Conservation (phyloP, 352 stramenopile species). For the Globisporangium cylindrosporum region DNA sequence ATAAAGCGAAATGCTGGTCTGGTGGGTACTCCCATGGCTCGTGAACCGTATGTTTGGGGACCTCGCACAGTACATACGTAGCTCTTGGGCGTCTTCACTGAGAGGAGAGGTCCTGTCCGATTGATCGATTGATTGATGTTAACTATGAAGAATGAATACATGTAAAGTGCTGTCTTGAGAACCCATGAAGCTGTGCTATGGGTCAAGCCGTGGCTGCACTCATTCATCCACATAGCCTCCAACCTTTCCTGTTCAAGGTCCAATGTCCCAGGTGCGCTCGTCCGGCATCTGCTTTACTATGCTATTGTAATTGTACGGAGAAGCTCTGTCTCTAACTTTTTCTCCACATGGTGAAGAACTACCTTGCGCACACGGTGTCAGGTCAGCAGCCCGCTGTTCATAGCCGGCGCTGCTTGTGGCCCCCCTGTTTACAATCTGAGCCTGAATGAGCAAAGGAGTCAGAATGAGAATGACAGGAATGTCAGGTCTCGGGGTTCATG, state of each 20-base stretch:
- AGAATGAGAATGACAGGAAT: neutral
- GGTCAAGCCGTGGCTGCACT: too few species aligned
- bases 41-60: neutral
- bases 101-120: neutral
- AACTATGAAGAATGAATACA: neutral
- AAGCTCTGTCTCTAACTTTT: neutral
- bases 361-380: neutral
- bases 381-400: neutral
- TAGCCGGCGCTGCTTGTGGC: neutral
- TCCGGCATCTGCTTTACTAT: neutral
- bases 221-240: too few species aligned
- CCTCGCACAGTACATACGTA: neutral
- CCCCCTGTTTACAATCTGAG: neutral
- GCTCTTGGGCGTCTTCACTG: neutral
- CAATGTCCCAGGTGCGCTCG: neutral
- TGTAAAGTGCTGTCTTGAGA: neutral
- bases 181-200: too few species aligned
- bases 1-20: neutral
- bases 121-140: neutral
- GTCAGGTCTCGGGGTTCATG: neutral
- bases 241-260: neutral
- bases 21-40: neutral
- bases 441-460: neutral
- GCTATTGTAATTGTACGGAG: neutral
- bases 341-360: neutral